These are phyloP conservation scores for Chlamydomonas schloesseri DNA, from an alignment of 139 green algal genomes.

Conservation along the genomic window DNA sequence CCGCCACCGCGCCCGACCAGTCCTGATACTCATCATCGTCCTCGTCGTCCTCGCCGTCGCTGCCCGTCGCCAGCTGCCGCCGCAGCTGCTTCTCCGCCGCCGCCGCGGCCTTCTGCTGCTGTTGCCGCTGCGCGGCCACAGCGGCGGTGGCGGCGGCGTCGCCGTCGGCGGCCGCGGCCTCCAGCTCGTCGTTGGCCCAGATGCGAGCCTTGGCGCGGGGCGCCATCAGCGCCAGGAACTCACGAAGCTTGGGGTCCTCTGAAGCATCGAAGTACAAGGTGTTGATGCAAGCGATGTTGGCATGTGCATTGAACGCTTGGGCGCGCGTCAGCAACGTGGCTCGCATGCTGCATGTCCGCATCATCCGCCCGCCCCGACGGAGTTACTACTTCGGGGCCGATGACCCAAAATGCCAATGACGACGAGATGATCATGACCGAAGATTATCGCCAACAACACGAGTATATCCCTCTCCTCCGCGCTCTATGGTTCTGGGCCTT, in stretches of 20 bases:
- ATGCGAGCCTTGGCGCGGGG: slow-evolving; percentile 79
- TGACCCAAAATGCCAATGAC: no score
- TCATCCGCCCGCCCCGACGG: no score
- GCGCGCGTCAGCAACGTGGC: no score
- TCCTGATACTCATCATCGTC: slow-evolving; percentile 54
- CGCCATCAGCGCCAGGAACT: slow-evolving; percentile 96
- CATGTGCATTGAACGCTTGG: no score
- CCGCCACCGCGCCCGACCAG: slow-evolving; percentile 19
- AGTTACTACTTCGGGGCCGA: no score
- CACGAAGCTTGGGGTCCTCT: slow-evolving; percentile 85
- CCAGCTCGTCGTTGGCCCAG: slow-evolving; percentile 91
- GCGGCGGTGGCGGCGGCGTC: slow-evolving; percentile 19
- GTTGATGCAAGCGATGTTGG: no score
- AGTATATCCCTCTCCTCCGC: no score
- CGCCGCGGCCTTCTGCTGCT: background rate
- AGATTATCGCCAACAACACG: no score
- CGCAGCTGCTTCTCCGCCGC: background rate
- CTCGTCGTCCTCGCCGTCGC: slow-evolving; percentile 13
- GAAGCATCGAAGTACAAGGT: no score
- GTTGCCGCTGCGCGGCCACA: background rate
- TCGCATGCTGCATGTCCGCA: no score
- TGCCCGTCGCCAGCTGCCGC: background rate
- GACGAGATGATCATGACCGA: no score
- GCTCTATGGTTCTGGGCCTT: no score
- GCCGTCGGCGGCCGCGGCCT: background rate